Base-by-base conservation (phyloP, 192 early-diverging fungal species). In the Tieghemiomyces parasiticus region DNA sequence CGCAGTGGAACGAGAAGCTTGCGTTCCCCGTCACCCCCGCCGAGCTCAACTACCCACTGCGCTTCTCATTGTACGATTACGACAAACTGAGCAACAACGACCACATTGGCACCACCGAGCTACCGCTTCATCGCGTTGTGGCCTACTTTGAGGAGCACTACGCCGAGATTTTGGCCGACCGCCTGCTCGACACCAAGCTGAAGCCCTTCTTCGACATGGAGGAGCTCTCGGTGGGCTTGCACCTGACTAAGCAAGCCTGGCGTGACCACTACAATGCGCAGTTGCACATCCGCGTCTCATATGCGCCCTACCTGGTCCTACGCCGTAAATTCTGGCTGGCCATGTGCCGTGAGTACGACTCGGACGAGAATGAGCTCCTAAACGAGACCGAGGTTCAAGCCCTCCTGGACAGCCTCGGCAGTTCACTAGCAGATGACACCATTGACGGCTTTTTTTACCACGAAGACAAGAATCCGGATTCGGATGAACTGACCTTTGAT, bases 1-100 rank as follows among this genome's bases (percentile, higher is more conserved):
- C 89, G 0, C 65, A 65, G 30, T 91, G 89, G 89, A 79, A 85
- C 42, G 85, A 86, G 63, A 82, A 79, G 44, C 68, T 85, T 33
- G 81, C 78, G 62, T 79, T 86, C 45, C 72, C 67, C 30, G 73
- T 83, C 30, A 68, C 69, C 16, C 58, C 65, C 1, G 58, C 63
- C 16, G 74, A 82, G 52, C 58, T 58, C 12, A 49, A 70, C 10
- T 80, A 69, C 62, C 53, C 60, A 4, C 51, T 80, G 42, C 77
- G 76, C 56, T 81, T 83, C 38, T 71, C 80, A 2, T 60, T 90
- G 1, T 88, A 87, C 50, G 87, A 90, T 59, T 80, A 81, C 72
- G 85, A 89, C 52, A 85, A 82, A 59, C 64, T 87, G 48, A 75
- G 73, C 22, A 76, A 71, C 12, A 89, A 87, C 56, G 81, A 89